Base-by-base conservation (phyloP, 805 yeast genomes). In the Lipomyces starkeyi region DNA sequence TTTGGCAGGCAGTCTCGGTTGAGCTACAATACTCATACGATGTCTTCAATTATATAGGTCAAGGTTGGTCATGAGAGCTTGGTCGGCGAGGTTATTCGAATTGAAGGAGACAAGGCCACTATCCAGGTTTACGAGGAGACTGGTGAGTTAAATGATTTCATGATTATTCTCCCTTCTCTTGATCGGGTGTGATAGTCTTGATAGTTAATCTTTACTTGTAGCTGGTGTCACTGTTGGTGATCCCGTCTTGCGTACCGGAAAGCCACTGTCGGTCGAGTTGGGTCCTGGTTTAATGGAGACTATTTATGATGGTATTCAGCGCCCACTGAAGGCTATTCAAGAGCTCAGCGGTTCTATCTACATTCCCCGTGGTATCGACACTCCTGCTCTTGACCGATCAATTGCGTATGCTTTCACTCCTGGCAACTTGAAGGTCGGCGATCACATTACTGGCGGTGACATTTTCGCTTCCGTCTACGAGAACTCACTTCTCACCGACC, bases 221-320 rank as follows among this genome's bases (percentile, higher is more conserved):
- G 97, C 98, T 1, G 99, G 99, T 83, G 95, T 95, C 67, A 94
- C 98, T 58, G 98, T 95, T 59, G 99, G 99, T 77, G 99, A 95
- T 80, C 99, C 99, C 2, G 99, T 95, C 63, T 83, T 91, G 76
- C 89, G 99, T 84, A 95, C 99, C 6, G 99, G 99, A 72, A 93
- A 95, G 81, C 99, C 99, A n/a, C 85, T 95, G 75, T 93, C 98
- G 62, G 99, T 95, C 64, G 99, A 95, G 83, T 85, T 95, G 79
- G 99, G 99, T 78, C 99, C 99, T 37, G 99, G 99, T 80, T 86
- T 95, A 76, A 93, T 95, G 97, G 99, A 95, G 83, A 95, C 97
- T 74, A 95, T 95, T 79, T 95, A 95, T 79, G 99, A 95, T 81
- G 99, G 99, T 85, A 95, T 95, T 80, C 99, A 95, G 83, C 92